These are phyloP conservation scores for Stylonectria norvegica DNA, from an alignment of 2,329 filamentous ascomycete genomes.

Conservation along the genomic window DNA sequence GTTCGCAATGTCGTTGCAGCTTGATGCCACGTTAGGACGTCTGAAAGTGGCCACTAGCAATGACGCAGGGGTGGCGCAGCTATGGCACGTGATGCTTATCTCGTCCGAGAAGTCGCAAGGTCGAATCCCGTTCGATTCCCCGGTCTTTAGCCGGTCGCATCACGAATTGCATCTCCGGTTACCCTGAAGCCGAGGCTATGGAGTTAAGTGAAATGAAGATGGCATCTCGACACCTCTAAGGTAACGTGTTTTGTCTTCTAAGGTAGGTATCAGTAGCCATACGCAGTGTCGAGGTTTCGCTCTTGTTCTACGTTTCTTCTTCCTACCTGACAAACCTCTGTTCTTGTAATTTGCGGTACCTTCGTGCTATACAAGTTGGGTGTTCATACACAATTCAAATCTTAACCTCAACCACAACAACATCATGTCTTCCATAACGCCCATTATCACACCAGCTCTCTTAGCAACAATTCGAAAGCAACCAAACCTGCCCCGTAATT, in stretches of 20 bases:
- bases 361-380: too few relatives aligned
- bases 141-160: conserved; percentile 16
- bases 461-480: conserved; percentile 20
- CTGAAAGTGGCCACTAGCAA: conserved; percentile 19
- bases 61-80: conserved; percentile 24
- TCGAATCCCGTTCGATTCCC: not conserved
- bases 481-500: conserved; percentile 22
- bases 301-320: too few relatives aligned
- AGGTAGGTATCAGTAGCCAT: too few relatives aligned
- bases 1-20: conserved; percentile 8
- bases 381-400: too few relatives aligned
- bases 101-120: conserved; percentile 4
- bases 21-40: conserved; percentile 31
- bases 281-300: too few relatives aligned
- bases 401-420: too few relatives aligned
- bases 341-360: too few relatives aligned
- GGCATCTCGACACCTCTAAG: too few relatives aligned
- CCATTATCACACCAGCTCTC: conserved; percentile 22
- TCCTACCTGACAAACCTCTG: too few relatives aligned
- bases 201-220: too few relatives aligned
- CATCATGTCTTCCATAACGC: conserved; percentile 11
- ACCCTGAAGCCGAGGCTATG: conserved; percentile 16
- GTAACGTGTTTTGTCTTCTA: too few relatives aligned
- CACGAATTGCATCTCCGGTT: conserved; percentile 7
- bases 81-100: conserved; percentile 22